Percentiles rank a stretch among this genome's conserved stretches.
Conservation (phyloP, 768 basidiomycete genomes). For the Pleurotus citrinopileatus region DNA sequence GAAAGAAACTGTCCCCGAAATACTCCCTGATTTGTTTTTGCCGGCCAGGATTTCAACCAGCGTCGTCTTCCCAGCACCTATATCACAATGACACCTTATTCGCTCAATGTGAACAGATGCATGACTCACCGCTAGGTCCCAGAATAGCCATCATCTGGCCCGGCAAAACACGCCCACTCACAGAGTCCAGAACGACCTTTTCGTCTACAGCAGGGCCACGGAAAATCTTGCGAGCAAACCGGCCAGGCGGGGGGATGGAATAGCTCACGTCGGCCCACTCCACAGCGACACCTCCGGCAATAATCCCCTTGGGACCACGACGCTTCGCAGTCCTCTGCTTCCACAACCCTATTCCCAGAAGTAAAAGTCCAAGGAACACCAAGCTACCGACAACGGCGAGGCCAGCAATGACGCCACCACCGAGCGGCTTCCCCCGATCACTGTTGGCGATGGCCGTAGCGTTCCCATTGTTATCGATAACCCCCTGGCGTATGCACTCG, state of each 20-base stretch:
- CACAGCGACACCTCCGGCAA: conserved; percentile 41
- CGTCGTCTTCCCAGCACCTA: conserved; percentile 87
- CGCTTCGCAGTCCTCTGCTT: conserved; percentile 59
- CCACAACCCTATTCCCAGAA: conserved; percentile 62
- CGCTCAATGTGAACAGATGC: background rate
- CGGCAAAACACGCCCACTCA: conserved; percentile 68
- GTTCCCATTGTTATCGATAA: conserved; percentile 56
- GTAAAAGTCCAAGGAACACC: conserved; percentile 49
- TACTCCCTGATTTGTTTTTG: conserved; percentile 71
- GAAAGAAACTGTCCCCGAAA: conserved; percentile 64
- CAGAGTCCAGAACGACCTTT: conserved; percentile 65
- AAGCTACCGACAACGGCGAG: conserved; percentile 79
- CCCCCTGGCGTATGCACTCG: conserved; percentile 82
- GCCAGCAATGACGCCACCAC: conserved; percentile 87
- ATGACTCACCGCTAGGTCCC: conserved; percentile 75
- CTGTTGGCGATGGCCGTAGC: conserved; percentile 26
- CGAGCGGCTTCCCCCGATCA: conserved; percentile 45
- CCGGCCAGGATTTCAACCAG: conserved; percentile 89
- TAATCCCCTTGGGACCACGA: conserved; percentile 14
- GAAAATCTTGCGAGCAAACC: conserved; percentile 16
- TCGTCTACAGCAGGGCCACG: conserved; percentile 28
- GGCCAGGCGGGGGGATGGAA: conserved; percentile 36
- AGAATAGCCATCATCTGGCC: conserved; percentile 91
- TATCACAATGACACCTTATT: conserved; percentile 1
- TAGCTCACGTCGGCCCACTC: conserved; percentile 73